Evolutionary conservation across 768 basidiomycete species (phyloP).

Genomic region (Tricholoma hemisulphureum): DNA sequence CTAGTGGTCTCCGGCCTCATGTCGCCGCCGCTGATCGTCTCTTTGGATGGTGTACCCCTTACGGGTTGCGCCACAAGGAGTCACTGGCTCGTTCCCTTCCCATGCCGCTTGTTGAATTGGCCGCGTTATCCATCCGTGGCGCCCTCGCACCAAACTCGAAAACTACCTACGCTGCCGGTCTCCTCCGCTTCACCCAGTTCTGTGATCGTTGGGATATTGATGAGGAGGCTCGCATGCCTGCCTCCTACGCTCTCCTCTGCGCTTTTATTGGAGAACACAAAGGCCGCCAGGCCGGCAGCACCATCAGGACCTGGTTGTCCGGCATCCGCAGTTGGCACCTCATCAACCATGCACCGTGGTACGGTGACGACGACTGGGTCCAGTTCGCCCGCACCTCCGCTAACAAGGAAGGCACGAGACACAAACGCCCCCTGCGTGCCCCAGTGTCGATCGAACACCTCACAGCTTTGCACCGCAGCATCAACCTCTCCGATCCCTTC

Average conservation of each 20-base stretch:
- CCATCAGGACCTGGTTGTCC: conserved; percentile 33
- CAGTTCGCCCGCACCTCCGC: conserved; percentile 13
- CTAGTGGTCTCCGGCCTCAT: not conserved
- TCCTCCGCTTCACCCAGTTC: conserved; percentile 36
- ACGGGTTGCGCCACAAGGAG: not conserved
- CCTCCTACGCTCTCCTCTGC: conserved; percentile 26
- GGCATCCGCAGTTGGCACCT: conserved; percentile 38
- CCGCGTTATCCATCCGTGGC: not conserved
- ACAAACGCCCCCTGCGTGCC: not conserved
- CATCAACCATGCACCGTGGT: conserved; percentile 34
- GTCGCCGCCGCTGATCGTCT: not conserved
- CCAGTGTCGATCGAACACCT: conserved; percentile 39
- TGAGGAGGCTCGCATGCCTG: conserved; percentile 32
- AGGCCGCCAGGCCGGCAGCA: conserved; percentile 17
- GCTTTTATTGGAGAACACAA: conserved; percentile 25
- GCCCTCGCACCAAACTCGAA: not conserved
- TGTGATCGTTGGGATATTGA: conserved; percentile 28
- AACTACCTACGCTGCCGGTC: conserved; percentile 31
- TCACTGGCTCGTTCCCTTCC: not conserved
- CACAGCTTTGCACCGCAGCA: conserved; percentile 10
- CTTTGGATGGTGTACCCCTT: not conserved
- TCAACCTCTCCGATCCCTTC: conserved; percentile 26
- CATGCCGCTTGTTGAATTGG: not conserved
- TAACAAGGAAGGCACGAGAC: not conserved
- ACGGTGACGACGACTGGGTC: conserved; percentile 27